Evolutionary conservation across 225 moss, liverwort and hornwort species (phyloP).

Genomic region (Asterella californica): DNA sequence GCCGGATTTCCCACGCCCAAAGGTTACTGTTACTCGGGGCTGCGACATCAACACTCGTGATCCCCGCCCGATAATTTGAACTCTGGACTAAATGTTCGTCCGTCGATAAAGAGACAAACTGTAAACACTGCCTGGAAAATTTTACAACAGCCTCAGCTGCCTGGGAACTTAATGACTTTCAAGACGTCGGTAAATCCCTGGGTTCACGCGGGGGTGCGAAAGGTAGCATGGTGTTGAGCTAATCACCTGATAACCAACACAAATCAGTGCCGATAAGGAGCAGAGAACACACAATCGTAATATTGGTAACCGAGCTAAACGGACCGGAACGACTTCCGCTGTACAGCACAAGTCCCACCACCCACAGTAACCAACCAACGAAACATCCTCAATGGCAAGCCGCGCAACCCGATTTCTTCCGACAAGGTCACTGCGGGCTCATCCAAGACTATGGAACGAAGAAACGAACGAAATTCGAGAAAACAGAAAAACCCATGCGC

Average conservation of each 20-base stretch:
- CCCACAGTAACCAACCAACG: not conserved
- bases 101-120: not conserved
- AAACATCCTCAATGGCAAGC: not conserved
- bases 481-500: not conserved
- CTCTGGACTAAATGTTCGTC: not conserved
- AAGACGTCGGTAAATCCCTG: constrained; percentile 6
- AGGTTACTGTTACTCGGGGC: constrained; percentile 78
- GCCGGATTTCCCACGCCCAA: constrained; percentile 60
- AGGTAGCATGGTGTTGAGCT: constrained; percentile 16
- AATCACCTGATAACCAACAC: constrained; percentile 11
- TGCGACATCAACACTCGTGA: constrained; percentile 73
- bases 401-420: not conserved
- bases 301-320: too few relatives aligned
- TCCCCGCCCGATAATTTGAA: constrained; percentile 16
- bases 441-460: not conserved
- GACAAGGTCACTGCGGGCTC: not conserved
- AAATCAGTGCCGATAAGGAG: not conserved
- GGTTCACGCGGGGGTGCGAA: constrained; percentile 10
- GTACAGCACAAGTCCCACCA: not conserved
- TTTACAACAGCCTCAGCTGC: not conserved
- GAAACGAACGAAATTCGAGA: not conserved
- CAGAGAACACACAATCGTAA: not conserved
- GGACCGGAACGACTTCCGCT: not conserved
- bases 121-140: not conserved
- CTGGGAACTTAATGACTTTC: not conserved